Evolutionary conservation across 1,284 basidiomycete genomes (phyloP).

Genomic region (Trichosporon asahii): DNA sequence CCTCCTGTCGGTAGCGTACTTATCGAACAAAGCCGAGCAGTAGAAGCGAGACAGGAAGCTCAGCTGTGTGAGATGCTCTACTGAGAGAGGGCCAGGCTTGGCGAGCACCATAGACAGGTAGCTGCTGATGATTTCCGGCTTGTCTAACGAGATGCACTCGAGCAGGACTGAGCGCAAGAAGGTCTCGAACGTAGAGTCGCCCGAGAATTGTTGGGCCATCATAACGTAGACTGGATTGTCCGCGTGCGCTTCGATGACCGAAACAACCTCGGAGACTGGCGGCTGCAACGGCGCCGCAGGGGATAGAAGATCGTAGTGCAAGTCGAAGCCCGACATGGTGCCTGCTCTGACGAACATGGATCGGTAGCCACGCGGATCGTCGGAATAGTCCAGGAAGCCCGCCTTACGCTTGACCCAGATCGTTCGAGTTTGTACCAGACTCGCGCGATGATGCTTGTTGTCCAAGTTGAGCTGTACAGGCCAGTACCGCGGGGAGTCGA

Average conservation of each 20-base stretch:
- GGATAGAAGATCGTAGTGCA: conserved; percentile 74
- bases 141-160: conserved; percentile 85
- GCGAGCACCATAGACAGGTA: conserved; percentile 61
- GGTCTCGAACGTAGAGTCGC: conserved; percentile 58
- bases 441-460: conserved; percentile 64
- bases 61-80: conserved; percentile 32
- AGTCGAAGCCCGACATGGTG: conserved; percentile 65
- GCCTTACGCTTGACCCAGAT: conserved; percentile 88
- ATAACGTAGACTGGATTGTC: conserved; percentile 70
- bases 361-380: conserved; percentile 86
- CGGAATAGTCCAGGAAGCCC: conserved; percentile 85
- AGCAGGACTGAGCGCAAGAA: conserved; percentile 72
- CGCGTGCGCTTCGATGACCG: conserved; percentile 79
- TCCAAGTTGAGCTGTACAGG: conserved; percentile 56
- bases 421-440: conserved; percentile 70
- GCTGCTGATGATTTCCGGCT: conserved; percentile 68
- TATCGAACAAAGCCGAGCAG: conserved; percentile 29
- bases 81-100: conserved; percentile 2
- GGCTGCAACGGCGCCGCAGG: conserved; percentile 62
- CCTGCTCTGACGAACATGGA: conserved; percentile 78
- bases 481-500: conserved; percentile 93
- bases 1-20: conserved; percentile 32
- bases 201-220: conserved; percentile 70
- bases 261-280: conserved; percentile 64
- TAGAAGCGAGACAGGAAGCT: conserved; percentile 35